Base-by-base conservation (phyloP, 1,139 yeast species). In the Geotrichum cucujoidarum region DNA sequence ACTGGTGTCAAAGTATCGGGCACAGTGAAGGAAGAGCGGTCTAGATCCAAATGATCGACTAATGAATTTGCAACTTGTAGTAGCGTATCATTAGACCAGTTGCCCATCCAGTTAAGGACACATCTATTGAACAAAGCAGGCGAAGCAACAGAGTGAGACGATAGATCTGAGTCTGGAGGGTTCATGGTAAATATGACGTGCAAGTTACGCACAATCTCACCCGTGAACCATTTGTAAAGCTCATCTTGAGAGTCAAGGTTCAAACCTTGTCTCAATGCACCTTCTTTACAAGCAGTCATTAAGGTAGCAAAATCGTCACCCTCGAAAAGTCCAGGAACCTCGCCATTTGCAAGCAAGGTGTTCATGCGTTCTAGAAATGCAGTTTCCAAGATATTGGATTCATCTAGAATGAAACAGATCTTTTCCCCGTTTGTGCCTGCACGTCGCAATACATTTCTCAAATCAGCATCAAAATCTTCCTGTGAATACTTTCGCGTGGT, bases 71-170 rank as follows among this genome's bases (percentile, higher is more conserved):
- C 79, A 35, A 88, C 78, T 47, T 78, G 78, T 16, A 57, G 57
- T 46, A 83, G 64, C 0, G 89, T 69, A 0, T 57, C 54, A 7
- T 61, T 57, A 0, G 82, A 72, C 97, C 97, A 90, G 50, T 80
- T 80, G 2, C 95, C 95, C 83, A 88, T 81, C 90, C 95, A 88
- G 60, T 83, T 80, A 36, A 90, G 67, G 3, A 88, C 95, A 69
- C 97, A 92, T 60, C 98, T 73, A 60, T 92, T 92, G 66, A 88
- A 83, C 34, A 92, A 68, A 0, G 98, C 97, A 0, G 97, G 95
- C 0, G 97, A 90, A 0, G 90, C 74, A 4, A 83, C 73, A 2
- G 81, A 74, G 20, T 66, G 69, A 1, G 74, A 62, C 0, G 73
- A 60, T 1, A 68, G 59, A 1, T 66, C 66, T 25, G 66, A 64